Evolutionary conservation across 345 rosid species (phyloP).

Genomic region (Gossypium longicalyx): DNA sequence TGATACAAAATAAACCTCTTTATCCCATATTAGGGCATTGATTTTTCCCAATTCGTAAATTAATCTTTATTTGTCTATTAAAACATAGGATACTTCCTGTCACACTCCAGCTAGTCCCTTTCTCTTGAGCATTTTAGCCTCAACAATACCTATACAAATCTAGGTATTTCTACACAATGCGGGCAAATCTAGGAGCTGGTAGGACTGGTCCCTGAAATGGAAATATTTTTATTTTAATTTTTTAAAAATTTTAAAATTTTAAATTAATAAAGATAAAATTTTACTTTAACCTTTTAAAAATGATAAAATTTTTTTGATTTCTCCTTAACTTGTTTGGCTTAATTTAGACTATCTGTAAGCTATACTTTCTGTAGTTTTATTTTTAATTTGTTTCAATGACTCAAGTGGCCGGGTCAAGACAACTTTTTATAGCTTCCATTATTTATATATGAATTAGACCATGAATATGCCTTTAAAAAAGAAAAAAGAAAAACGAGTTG

Average conservation of each 20-base stretch:
- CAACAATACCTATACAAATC: neutral
- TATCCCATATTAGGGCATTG: neutral
- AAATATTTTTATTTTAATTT: too few species aligned
- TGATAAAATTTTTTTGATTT: too few species aligned
- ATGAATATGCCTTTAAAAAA: neutral
- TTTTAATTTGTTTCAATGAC: neutral
- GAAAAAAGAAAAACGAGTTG: neutral
- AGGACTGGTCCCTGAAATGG: too few species aligned
- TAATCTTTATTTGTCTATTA: neutral
- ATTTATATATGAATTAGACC: neutral
- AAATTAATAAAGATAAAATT: too few species aligned
- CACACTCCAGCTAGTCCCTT: constrained; percentile 5
- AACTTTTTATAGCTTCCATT: neutral
- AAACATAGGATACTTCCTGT: neutral
- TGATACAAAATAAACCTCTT: too few species aligned
- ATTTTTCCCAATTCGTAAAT: neutral
- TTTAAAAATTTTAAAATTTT: too few species aligned
- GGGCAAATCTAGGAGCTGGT: too few species aligned
- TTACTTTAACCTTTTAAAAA: rapidly evolving
- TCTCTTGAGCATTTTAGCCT: neutral
- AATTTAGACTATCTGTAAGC: neutral
- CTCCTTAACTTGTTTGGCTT: too few species aligned
- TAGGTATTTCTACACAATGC: neutral
- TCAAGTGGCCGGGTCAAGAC: neutral
- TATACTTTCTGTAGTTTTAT: neutral